phyloP scores from a whole-genome alignment of 1,139 yeast species.

The Candida tetrigidarum region DNA sequence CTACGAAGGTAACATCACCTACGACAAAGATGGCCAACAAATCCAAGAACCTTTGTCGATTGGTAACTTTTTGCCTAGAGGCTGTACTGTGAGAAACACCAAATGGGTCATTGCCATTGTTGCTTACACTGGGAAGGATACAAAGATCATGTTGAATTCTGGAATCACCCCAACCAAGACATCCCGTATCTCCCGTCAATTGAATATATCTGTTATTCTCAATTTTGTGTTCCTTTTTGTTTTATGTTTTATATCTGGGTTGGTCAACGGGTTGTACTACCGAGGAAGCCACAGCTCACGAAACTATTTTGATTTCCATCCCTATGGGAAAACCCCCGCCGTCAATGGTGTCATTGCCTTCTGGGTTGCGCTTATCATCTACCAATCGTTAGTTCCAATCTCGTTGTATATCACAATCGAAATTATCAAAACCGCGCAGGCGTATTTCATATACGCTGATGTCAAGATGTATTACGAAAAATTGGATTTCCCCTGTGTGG shows the following conservation, averaged over 20 bases:
- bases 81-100: constrained; percentile 90
- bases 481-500: constrained; percentile 93
- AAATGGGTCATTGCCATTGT: constrained; percentile 94
- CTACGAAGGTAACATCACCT: constrained; percentile 85
- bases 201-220: constrained; percentile 78
- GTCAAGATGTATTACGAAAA: constrained; percentile 81
- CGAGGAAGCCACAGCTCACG: constrained; percentile 57
- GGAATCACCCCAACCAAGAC: constrained; percentile 92
- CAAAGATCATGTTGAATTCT: constrained; percentile 91
- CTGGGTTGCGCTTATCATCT: constrained; percentile 86
- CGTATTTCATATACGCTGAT: constrained; percentile 91
- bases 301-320: constrained; percentile 64
- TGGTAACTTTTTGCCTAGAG: constrained; percentile 83
- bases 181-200: constrained; percentile 80
- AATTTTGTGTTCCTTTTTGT: constrained; percentile 78
- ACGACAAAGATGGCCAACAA: constrained; percentile 52
- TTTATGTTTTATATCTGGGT: constrained; percentile 80
- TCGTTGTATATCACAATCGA: constrained; percentile 94
- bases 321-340: constrained; percentile 59
- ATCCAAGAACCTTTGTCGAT: constrained; percentile 77
- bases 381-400: constrained; percentile 92
- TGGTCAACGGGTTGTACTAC: constrained; percentile 82
- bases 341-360: constrained; percentile 83
- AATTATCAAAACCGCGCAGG: constrained; percentile 92
- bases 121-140: constrained; percentile 85